Percentiles rank a stretch among this genome's conserved stretches.
phyloP scores from a whole-genome alignment of 75 land plant genomes.

The Cunninghamia lanceolata region DNA sequence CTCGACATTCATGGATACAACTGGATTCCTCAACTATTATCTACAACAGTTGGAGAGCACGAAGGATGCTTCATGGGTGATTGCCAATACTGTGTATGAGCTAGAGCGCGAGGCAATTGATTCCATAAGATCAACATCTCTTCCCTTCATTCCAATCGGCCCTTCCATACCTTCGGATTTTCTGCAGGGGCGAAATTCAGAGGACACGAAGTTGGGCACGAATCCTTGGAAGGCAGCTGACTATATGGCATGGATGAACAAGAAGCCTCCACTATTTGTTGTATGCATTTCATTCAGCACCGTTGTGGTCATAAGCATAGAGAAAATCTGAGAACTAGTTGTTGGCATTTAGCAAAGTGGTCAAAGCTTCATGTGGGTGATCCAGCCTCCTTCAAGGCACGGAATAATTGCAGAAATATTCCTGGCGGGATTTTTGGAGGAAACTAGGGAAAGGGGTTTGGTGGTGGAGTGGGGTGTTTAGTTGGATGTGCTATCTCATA shows the following conservation, averaged over 20 bases:
- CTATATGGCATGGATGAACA: conserved; percentile 10
- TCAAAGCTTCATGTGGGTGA: conserved; percentile 6
- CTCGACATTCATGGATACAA: not conserved
- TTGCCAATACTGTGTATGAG: conserved; percentile 3
- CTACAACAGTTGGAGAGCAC: not conserved
- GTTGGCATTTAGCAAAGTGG: not conserved
- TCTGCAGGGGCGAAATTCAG: not conserved
- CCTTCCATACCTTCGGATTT: not conserved
- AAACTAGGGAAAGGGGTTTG: not conserved
- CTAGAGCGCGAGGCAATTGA: not conserved
- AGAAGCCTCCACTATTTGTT: not conserved
- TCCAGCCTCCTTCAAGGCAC: conserved; percentile 3
- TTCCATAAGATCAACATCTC: not conserved
- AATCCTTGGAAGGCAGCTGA: conserved; percentile 16
- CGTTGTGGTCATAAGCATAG: not conserved
- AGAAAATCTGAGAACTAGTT: conserved; percentile 4
- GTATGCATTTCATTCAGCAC: conserved; percentile 15
- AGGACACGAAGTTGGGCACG: not conserved
- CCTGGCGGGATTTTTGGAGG: not conserved
- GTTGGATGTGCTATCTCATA: conserved; percentile 32
- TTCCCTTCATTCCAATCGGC: not conserved
- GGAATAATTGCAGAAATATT: not conserved
- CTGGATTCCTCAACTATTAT: not conserved
- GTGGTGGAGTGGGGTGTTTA: conserved; percentile 13
- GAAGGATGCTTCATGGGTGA: not conserved